Evolutionary conservation across 1,284 basidiomycete species (phyloP).

Genomic region (Trichosporon sp.): DNA sequence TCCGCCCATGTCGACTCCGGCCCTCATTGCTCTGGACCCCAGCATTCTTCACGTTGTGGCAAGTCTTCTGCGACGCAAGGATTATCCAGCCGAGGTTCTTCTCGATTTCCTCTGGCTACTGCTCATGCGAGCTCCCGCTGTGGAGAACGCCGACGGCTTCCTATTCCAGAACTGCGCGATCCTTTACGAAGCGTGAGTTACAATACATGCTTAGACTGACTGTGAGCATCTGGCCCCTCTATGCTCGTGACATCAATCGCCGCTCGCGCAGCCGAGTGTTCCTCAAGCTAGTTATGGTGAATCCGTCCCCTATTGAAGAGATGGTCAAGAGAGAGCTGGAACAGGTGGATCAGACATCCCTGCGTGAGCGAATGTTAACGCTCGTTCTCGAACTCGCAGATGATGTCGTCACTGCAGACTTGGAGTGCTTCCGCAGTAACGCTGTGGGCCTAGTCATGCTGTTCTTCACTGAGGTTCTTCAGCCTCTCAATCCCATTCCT

Average conservation of each 20-base stretch:
- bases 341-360: not conserved
- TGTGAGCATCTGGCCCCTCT: conserved; percentile 44
- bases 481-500: conserved; percentile 34
- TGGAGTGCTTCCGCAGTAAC: conserved; percentile 35
- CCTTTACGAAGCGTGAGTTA: conserved; percentile 29
- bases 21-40: conserved; percentile 33
- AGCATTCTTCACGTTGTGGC: conserved; percentile 35
- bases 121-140: conserved; percentile 34
- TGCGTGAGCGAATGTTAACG: conserved; percentile 42
- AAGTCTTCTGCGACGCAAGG: conserved; percentile 25
- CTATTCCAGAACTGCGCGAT: conserved; percentile 35
- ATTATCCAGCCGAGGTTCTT: conserved; percentile 35
- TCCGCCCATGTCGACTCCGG: not conserved
- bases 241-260: conserved; percentile 35
- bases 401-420: conserved; percentile 33
- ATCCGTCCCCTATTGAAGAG: conserved; percentile 38
- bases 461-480: conserved; percentile 39
- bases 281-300: conserved; percentile 44
- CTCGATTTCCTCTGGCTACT: conserved; percentile 52
- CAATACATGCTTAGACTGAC: not conserved
- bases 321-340: conserved; percentile 32
- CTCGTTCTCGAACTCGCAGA: conserved; percentile 47
- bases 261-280: conserved; percentile 38
- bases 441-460: conserved; percentile 40
- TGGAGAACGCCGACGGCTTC: conserved; percentile 43